Conservation (phyloP, 1,139 yeast genomes). For the Yamadazyma triangularis region DNA sequence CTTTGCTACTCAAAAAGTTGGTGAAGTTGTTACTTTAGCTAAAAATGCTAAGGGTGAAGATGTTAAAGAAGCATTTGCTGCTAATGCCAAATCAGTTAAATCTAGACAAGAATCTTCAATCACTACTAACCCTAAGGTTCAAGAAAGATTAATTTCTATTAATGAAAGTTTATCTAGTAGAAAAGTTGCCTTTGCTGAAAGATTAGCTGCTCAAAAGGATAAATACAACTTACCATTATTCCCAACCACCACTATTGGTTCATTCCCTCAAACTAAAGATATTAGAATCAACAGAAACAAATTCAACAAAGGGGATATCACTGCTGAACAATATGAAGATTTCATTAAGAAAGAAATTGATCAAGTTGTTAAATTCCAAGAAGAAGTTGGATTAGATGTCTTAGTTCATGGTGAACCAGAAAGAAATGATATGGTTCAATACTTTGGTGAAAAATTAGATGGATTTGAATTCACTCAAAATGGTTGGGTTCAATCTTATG, state of each 20-base stretch:
- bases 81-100: slow-evolving; percentile 81
- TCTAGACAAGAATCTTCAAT: slow-evolving; percentile 83
- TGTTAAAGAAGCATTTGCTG: slow-evolving; percentile 63
- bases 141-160: slow-evolving; percentile 79
- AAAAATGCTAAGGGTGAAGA: slow-evolving; percentile 82
- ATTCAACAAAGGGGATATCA: slow-evolving; percentile 91
- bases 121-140: slow-evolving; percentile 89
- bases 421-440: slow-evolving; percentile 99
- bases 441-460: slow-evolving; percentile 97
- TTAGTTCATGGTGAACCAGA: slow-evolving; percentile 99
- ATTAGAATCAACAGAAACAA: slow-evolving; percentile 98
- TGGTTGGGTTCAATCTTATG: slow-evolving; percentile 99
- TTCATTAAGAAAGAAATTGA: slow-evolving; percentile 97
- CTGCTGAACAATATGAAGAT: slow-evolving; percentile 91
- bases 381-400: slow-evolving; percentile 96
- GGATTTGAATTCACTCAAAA: slow-evolving; percentile 97
- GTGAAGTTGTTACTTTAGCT: slow-evolving; percentile 87
- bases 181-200: slow-evolving; percentile 77
- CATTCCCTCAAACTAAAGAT: slow-evolving; percentile 99
- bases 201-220: slow-evolving; percentile 83
- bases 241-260: slow-evolving; percentile 99
- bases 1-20: slow-evolving; percentile 93
- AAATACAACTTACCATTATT: slow-evolving; percentile 91
- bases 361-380: slow-evolving; percentile 96
- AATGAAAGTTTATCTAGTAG: slow-evolving; percentile 79